Conservation (phyloP, 129 eudicot genomes). For the Kitagawia praeruptora region DNA sequence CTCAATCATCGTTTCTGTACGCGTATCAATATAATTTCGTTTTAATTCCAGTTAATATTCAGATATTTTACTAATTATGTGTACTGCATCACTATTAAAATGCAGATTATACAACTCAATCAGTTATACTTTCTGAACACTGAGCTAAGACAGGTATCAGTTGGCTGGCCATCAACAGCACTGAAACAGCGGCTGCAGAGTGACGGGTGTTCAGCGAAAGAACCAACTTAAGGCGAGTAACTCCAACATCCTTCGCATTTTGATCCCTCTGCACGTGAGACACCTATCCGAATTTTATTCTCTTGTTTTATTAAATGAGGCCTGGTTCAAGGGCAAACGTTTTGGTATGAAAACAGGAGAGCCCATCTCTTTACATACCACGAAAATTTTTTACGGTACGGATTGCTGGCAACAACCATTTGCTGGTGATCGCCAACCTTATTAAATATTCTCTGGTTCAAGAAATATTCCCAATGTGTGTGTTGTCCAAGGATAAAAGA, state of each 20-base stretch:
- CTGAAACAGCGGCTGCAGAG: conserved; percentile 65
- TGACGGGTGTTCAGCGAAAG: conserved; percentile 53
- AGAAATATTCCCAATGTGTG: conserved; percentile 20
- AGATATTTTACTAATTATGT: not conserved
- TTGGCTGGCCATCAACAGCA: conserved; percentile 40
- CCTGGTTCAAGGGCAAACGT: too few relatives aligned
- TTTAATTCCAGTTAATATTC: not conserved
- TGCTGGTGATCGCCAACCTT: too few relatives aligned
- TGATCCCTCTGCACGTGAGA: conserved; percentile 73
- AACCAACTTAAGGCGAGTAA: conserved; percentile 69
- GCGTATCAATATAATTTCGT: not conserved
- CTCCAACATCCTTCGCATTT: conserved; percentile 97
- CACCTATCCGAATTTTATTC: conserved; percentile 75
- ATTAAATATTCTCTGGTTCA: too few relatives aligned
- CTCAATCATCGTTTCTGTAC: too few relatives aligned
- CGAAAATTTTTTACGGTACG: too few relatives aligned
- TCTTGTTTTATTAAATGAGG: too few relatives aligned
- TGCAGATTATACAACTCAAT: too few relatives aligned
- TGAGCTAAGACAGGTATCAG: conserved; percentile 49
- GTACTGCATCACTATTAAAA: too few relatives aligned
- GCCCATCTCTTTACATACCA: too few relatives aligned
- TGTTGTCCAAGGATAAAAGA: conserved; percentile 36
- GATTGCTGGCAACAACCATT: too few relatives aligned
- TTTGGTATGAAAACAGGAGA: too few relatives aligned
- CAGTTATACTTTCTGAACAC: too few relatives aligned